Percentiles rank a stretch among this genome's conserved stretches.
phyloP scores from a whole-genome alignment of 2,329 filamentous ascomycete genomes.

The Chalara sp. region DNA sequence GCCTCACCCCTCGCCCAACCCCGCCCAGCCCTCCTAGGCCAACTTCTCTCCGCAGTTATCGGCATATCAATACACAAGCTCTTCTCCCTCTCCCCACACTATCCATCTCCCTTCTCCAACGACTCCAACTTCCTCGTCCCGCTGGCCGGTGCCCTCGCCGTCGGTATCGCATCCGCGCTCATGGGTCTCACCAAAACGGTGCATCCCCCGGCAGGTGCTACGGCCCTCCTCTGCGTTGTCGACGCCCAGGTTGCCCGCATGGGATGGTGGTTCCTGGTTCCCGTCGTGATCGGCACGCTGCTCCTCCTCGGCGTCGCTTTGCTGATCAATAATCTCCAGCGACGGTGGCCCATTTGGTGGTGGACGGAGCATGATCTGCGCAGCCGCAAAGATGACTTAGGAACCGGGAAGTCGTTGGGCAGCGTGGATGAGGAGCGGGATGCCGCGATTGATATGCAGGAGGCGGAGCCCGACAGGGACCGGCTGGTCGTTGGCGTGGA shows the following conservation, averaged over 20 bases:
- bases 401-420: too few relatives aligned
- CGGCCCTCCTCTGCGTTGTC: constrained; percentile 61
- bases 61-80: constrained; percentile 60
- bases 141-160: constrained; percentile 59
- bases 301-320: constrained; percentile 59
- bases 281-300: constrained; percentile 51
- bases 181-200: constrained; percentile 69
- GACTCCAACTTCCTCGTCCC: constrained; percentile 39
- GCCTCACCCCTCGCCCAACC: constrained; percentile 69
- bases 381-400: too few relatives aligned
- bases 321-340: constrained; percentile 61
- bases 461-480: too few relatives aligned
- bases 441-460: too few relatives aligned
- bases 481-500: too few relatives aligned
- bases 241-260: constrained; percentile 45
- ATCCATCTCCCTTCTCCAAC: constrained; percentile 28
- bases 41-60: constrained; percentile 53
- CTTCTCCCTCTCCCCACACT: constrained; percentile 43
- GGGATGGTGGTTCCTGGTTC: constrained; percentile 63
- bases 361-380: constrained; percentile 39
- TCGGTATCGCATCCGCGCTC: constrained; percentile 52
- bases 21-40: constrained; percentile 61
- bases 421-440: too few relatives aligned
- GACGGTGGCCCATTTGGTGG: constrained; percentile 63
- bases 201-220: constrained; percentile 70